Evolutionary conservation across 257 asterid species (phyloP), one percentile per base, ranked within the genome.

Genomic region (Paulownia fortunei): DNA sequence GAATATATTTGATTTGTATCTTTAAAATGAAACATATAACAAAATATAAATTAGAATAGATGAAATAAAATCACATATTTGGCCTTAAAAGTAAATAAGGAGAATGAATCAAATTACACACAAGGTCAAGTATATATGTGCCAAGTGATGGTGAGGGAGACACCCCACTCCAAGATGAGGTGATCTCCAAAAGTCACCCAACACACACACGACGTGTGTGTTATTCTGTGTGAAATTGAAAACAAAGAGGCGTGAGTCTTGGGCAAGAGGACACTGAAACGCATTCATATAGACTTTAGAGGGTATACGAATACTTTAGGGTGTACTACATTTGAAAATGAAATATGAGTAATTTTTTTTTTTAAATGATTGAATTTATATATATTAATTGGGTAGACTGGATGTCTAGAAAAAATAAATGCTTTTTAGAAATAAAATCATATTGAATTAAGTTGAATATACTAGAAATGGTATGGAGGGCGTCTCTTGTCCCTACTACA

Each of bases 71-170:
- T n/a, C 11, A 69, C 21, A 0, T 30, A 71, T 21, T 3, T 7
- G 32, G 16, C 23, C 23, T 55, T 41, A 15, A 32, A 68, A 41
- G 30, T 52, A 52, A 51, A 70, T 71, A 32, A 7, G 7, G 18
- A 12, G 69, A 79, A 61, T 16, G 64, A 64, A 46, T 79, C 83
- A 79, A 80, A 13, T 41, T 76, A 23, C 59, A 21, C 23, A 76
- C 47, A 49, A 67, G 8, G 76, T n/a, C 76, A 56, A 24, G 46
- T 54, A 30, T 59, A 69, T 15, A 2, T 49, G 27, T 46, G 26
- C 60, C 37, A 19, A 55, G 52, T n/a, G n/a, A n/a, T n/a, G n/a
- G n/a, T n/a, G n/a, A 52, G 74, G 26, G 2, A 23, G 18, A 63
- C 64, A 49, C 80, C 62, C 66, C 42, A 37, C 67, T 66, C 36